Conservation (phyloP, 1,284 basidiomycete species). For the Ustilago sp. region DNA sequence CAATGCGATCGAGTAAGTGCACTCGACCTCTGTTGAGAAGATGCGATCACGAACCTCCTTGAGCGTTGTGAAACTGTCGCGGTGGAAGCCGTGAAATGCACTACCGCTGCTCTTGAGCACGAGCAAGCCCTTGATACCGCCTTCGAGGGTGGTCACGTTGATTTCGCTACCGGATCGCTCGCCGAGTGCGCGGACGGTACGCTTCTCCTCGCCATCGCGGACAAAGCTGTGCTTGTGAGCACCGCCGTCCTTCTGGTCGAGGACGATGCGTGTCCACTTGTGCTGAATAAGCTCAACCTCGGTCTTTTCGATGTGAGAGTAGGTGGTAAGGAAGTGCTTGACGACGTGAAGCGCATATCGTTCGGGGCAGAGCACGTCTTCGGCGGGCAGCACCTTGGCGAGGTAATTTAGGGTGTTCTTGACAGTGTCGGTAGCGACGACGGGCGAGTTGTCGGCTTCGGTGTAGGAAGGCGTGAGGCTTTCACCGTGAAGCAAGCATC, state of each 20-base stretch:
- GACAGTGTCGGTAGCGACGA: constrained; percentile 73
- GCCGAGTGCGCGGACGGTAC: constrained; percentile 77
- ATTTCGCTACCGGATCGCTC: constrained; percentile 70
- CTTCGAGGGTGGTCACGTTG: constrained; percentile 42
- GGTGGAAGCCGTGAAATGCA: constrained; percentile 83
- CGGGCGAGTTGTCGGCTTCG: constrained; percentile 56
- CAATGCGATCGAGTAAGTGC: constrained; percentile 50
- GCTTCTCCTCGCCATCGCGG: constrained; percentile 90
- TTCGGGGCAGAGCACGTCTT: constrained; percentile 74
- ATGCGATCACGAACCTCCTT: constrained; percentile 63
- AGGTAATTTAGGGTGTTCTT: constrained; percentile 86
- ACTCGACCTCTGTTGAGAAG: constrained; percentile 66
- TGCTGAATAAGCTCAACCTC: constrained; percentile 83
- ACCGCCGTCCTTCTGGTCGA: constrained; percentile 70
- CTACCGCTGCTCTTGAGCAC: constrained; percentile 92
- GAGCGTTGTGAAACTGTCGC: constrained; percentile 90
- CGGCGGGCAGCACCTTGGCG: constrained; percentile 45
- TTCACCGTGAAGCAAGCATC: constrained; percentile 56
- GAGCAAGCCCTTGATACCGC: constrained; percentile 56
- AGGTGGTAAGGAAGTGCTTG: constrained; percentile 84
- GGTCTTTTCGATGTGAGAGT: constrained; percentile 79
- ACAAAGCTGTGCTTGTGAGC: constrained; percentile 84
- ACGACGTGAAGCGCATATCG: constrained; percentile 88
- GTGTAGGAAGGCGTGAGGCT: constrained; percentile 55
- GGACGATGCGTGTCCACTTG: constrained; percentile 84